Percentiles rank a stretch among this genome's conserved stretches.
Evolutionary conservation across 331 rosid species (phyloP).

Genomic region (Telfairia occidentalis): DNA sequence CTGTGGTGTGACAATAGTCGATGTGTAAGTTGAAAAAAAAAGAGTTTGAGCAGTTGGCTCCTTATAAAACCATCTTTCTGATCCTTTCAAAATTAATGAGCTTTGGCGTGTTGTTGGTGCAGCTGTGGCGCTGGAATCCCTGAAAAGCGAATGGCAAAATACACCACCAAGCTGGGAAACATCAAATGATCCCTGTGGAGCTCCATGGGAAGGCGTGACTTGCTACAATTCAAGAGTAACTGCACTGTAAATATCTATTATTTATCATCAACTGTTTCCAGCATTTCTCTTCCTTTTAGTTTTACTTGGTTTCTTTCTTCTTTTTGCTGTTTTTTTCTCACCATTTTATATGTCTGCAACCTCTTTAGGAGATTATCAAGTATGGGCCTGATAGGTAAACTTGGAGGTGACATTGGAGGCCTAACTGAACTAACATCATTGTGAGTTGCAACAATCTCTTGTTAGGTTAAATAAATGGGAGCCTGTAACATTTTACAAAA

Average conservation of each 20-base stretch:
- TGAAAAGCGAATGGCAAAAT: conserved; percentile 49
- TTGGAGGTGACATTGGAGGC: conserved; percentile 58
- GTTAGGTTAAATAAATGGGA: neutral
- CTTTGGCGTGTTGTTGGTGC: conserved; percentile 15
- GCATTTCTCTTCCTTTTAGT: neutral
- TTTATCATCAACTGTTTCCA: neutral
- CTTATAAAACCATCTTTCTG: neutral
- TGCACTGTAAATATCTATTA: conserved; percentile 46
- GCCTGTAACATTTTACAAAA: too few species aligned
- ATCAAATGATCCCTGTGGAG: conserved; percentile 67
- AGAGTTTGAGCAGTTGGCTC: neutral
- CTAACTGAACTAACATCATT: conserved; percentile 59
- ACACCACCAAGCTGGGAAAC: conserved; percentile 70
- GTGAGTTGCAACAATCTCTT: conserved; percentile 35
- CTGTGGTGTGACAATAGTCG: too few species aligned
- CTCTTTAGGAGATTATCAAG: conserved; percentile 54
- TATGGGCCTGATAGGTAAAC: conserved; percentile 53
- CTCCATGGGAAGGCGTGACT: conserved; percentile 82
- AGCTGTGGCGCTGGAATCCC: conserved; percentile 43
- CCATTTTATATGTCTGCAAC: neutral
- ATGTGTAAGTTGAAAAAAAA: too few species aligned
- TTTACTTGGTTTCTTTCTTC: neutral
- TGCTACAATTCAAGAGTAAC: conserved; percentile 69
- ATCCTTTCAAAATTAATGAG: neutral
- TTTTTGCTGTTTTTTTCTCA: neutral